Evolutionary conservation across 768 basidiomycete species (phyloP), one percentile per base, ranked within the genome.

Genomic region (Pleurotus cornucopiae): DNA sequence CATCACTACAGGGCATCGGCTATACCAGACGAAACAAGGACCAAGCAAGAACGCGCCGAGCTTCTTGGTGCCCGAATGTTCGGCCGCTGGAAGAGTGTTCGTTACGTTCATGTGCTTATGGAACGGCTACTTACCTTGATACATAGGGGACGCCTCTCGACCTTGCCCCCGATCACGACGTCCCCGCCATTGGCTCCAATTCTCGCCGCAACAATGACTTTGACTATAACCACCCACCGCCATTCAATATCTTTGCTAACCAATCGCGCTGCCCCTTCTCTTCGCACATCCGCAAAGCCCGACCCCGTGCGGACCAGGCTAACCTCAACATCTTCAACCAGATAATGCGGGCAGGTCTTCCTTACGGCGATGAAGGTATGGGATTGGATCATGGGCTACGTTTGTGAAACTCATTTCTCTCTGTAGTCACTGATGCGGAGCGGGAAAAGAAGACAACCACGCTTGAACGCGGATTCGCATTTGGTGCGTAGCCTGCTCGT

Each of bases 331-430:
- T 41, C 38, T n/a, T 1, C 12, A 62, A 61, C 43, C 62, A 64
- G 49, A 66, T 73, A 30, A 61, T 73, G 4, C 67, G 71, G 18
- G 59, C 63, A 6, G 69, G 69, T 18, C 70, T 70, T 58, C 72
- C 73, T 4, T 74, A 72, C 48, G 73, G 74, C 2, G 58, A 58
- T 0, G 59, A 62, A 49, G 60, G 62, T 60, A 11, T 1, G 9
- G 30, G 30, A 34, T 11, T 11, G 11, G 3, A 34, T 34, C 30
- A 34, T 34, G 9, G 9, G 2, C 11, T 34, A 34, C 30, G 11
- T 9, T 3, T 34, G 11, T 34, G 38, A 12, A 16, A 34, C 4
- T n/a, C 14, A n/a, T 39, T n/a, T 30, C 2, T 2, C 6, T 2
- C 37, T 11, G 5, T n/a, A 53, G 51, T 53, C 1, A 53, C 51